Base-by-base conservation (phyloP, 768 basidiomycete genomes). In the Mycena rebaudengoi region DNA sequence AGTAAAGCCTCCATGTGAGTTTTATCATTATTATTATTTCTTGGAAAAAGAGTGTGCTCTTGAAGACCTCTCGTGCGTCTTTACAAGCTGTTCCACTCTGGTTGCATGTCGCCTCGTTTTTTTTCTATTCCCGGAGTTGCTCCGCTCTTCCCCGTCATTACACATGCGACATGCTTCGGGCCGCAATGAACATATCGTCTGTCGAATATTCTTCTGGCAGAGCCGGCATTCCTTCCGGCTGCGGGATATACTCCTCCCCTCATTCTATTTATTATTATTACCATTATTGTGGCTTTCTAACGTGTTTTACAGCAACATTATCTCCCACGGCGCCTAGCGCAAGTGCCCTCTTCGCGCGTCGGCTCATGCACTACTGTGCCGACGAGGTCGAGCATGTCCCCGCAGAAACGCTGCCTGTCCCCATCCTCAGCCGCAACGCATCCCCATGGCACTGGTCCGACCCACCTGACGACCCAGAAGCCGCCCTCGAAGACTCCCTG, bases 301-400 rank as follows among this genome's bases (percentile, higher is more conserved):
- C 35, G 46, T 33, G 16, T 11, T 25, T 11, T 40, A 73, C 72
- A 76, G 28, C 25, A 66, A n/a, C n/a, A n/a, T n/a, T n/a, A n/a
- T 29, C 65, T 53, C 35, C 41, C 58, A n/a, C 72, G 4, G 56
- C 49, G 25, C 71, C 45, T 68, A 69, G 57, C 51, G 79, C 78
- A 5, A 81, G 71, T 60, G 85, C 90, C 0, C 80, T 91, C 6
- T 91, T 91, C 64, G 92, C 92, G 2, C 82, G 89, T 20, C 83
- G 93, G 32, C 81, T 97, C 29, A 97, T 97, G 91, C 94, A 96
- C 72, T 91, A 86, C 63, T 93, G 90, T 67, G 88, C 91, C 1
- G 84, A 85, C 16, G 90, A 92, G 70, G 79, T 87, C 14, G 80
- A 78, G 11, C 59, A 69, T 40, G 68, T n/a, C 69, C 28, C 33